Conservation (phyloP, 1,139 yeast genomes). For the Candida tropicalis region DNA sequence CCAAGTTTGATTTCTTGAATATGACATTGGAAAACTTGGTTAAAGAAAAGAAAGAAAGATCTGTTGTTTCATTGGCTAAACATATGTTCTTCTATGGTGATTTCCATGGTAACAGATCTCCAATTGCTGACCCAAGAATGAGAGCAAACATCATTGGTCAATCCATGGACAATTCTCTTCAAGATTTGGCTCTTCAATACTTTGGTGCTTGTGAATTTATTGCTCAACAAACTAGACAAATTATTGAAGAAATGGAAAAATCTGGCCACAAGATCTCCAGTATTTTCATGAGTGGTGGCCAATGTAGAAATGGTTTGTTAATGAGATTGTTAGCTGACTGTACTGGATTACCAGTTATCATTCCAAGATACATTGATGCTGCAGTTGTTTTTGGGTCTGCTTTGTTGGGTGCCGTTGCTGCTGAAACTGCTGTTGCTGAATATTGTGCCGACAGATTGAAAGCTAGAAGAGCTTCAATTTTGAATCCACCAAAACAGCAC, state of each 20-base stretch:
- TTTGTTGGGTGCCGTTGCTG: conserved; percentile 91
- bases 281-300: conserved; percentile 94
- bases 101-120: conserved; percentile 94
- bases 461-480: conserved; percentile 41
- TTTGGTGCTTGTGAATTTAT: conserved; percentile 95
- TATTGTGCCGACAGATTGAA: conserved; percentile 35
- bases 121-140: conserved; percentile 94
- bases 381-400: conserved; percentile 98
- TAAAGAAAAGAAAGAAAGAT: conserved; percentile 55
- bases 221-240: conserved; percentile 96
- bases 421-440: conserved; percentile 56
- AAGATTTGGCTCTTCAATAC: conserved; percentile 82
- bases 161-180: conserved; percentile 84
- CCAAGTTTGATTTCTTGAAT: conserved; percentile 84
- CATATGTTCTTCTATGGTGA: conserved; percentile 94
- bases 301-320: conserved; percentile 85
- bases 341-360: conserved; percentile 88
- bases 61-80: conserved; percentile 79
- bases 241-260: conserved; percentile 78
- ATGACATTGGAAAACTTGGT: conserved; percentile 68
- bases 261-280: conserved; percentile 77
- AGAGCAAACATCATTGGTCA: conserved; percentile 92
- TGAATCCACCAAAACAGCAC: conserved; percentile 30
- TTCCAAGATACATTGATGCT: conserved; percentile 93
- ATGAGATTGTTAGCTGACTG: conserved; percentile 92